phyloP scores from a whole-genome alignment of 2,329 filamentous ascomycete species.

The Ascochyta viciae-villosae region DNA sequence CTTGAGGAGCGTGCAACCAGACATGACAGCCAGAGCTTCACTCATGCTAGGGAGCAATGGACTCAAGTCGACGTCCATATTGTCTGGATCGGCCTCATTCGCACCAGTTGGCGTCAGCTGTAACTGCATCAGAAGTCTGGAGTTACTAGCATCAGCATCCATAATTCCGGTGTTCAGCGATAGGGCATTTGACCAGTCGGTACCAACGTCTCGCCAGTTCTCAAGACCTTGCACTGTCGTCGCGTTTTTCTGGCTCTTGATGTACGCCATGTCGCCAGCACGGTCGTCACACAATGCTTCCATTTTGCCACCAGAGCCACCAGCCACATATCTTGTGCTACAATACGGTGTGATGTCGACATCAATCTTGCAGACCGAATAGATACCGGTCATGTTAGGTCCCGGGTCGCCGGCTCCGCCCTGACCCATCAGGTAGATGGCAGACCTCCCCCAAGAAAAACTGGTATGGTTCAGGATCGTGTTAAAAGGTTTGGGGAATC shows the following conservation, averaged over 20 bases:
- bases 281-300: slow-evolving; percentile 67
- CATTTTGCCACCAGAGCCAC: slow-evolving; percentile 63
- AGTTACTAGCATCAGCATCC: slow-evolving; percentile 54
- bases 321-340: slow-evolving; percentile 63
- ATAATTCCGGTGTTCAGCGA: slow-evolving; percentile 53
- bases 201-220: slow-evolving; percentile 55
- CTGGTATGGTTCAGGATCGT: slow-evolving; percentile 57
- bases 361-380: slow-evolving; percentile 72
- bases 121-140: slow-evolving; percentile 54
- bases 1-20: slow-evolving; percentile 70
- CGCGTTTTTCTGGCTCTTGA: slow-evolving; percentile 59
- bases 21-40: slow-evolving; percentile 75
- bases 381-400: slow-evolving; percentile 47
- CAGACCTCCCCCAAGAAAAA: slow-evolving; percentile 52
- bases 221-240: slow-evolving; percentile 59
- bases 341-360: slow-evolving; percentile 71
- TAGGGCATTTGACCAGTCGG: slow-evolving; percentile 53
- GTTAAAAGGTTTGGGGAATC: slow-evolving; percentile 68
- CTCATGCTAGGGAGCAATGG: slow-evolving; percentile 69
- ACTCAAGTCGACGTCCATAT: slow-evolving; percentile 52
- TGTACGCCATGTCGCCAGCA: slow-evolving; percentile 63
- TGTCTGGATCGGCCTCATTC: slow-evolving; percentile 14
- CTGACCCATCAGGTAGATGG: slow-evolving; percentile 69
- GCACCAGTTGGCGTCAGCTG: slow-evolving; percentile 42
- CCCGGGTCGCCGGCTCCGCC: slow-evolving; percentile 30